Base-by-base conservation (phyloP, 768 basidiomycete genomes). In the Lentinula guzmanii region DNA sequence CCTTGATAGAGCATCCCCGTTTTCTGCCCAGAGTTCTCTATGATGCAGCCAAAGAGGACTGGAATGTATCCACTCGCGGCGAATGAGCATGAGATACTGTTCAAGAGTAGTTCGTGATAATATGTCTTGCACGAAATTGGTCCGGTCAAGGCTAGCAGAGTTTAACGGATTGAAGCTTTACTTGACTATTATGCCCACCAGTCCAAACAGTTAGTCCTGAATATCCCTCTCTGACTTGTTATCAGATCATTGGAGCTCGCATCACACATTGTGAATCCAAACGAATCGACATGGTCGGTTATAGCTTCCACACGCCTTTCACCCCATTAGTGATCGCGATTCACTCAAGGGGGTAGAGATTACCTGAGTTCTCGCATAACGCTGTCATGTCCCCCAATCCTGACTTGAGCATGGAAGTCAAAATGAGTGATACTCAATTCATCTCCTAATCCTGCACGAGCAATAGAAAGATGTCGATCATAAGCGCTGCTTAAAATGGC, bases 81-180 rank as follows among this genome's bases (percentile, higher is more conserved):
- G 86, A 54, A 91, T 85, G 42, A 93, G 86, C 45, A 79, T 71
- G 39, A 98, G 82, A 69, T 93, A 98, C 63, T 91, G 84, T 68
- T 94, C 89, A 15, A 98, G 78, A 0, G 88, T 85, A 45, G 82
- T 82, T 11, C 89, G 83, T 3, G 95, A 96, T 48, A 98, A 78
- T 67, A 97, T 93, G 68, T 98, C 96, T 73, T 99, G 92, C 1
- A 97, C 88, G 66, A 98, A 96, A 72, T 99, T 99, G 4, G 97
- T 99, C 42, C 97, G 87, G 68, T 99, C 96, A 65, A 99, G 77
- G 72, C 97, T 97, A 67, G 16, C 7, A 62, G 31, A 58, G 53
- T 45, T 15, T 31, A 34, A n/a, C 34, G 13, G 10, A 16, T 24
- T 10, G 10, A 42, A 11, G 6, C 10, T 41, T 39, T 28, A 15